Conservation (phyloP, 1,139 yeast species). For the Diutina pseudorugosa region DNA sequence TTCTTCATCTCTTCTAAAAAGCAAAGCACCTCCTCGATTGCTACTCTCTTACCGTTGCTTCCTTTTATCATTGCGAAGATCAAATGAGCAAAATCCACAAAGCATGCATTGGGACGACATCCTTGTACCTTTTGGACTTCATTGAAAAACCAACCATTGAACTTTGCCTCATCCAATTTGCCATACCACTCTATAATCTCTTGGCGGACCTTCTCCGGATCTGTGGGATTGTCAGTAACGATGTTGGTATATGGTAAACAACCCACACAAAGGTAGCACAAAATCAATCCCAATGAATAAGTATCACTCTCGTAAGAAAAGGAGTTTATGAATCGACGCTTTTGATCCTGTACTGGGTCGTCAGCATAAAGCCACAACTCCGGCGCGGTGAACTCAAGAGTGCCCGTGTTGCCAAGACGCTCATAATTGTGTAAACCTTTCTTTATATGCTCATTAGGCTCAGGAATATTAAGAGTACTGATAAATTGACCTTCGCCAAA, state of each 20-base stretch:
- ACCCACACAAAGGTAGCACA: slow-evolving; percentile 64
- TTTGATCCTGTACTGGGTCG: slow-evolving; percentile 5
- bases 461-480: slow-evolving; percentile 20
- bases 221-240: slow-evolving; percentile 17
- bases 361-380: slow-evolving; percentile 41
- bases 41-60: slow-evolving; percentile 8
- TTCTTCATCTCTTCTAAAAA: slow-evolving; percentile 14
- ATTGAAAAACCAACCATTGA: slow-evolving; percentile 17
- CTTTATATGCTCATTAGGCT: slow-evolving; percentile 20
- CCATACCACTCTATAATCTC: slow-evolving; percentile 22
- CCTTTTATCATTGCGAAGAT: slow-evolving; percentile 24
- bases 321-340: slow-evolving; percentile 6
- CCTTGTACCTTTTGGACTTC: slow-evolving; percentile 7
- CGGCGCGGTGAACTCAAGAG: slow-evolving; percentile 80
- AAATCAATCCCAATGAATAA: slow-evolving; percentile 72
- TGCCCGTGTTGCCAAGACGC: slow-evolving; percentile 65
- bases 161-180: slow-evolving; percentile 11
- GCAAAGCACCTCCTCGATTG: slow-evolving; percentile 12
- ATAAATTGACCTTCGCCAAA: slow-evolving; percentile 82
- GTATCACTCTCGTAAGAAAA: slow-evolving; percentile 57
- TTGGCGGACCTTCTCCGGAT: slow-evolving; percentile 16
- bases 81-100: slow-evolving; percentile 13
- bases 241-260: slow-evolving; percentile 40
- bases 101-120: slow-evolving; percentile 5
- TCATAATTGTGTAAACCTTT: slow-evolving; percentile 10